Conservation (phyloP, 345 rosid genomes). For the Zanthoxylum bungeanum region DNA sequence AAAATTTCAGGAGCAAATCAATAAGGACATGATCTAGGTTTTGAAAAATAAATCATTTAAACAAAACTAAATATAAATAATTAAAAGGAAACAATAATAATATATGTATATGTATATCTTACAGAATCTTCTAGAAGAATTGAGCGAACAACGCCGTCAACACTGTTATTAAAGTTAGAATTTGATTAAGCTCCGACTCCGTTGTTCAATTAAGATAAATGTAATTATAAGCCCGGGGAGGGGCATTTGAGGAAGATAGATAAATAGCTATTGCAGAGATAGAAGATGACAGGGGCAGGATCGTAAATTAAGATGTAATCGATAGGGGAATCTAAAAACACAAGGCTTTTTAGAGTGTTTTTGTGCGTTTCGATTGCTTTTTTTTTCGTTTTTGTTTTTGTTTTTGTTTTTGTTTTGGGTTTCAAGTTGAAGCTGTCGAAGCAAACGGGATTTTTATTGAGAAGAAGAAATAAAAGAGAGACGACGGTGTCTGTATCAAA, state of each 20-base stretch:
- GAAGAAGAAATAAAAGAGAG: not conserved
- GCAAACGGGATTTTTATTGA: constrained; percentile 9
- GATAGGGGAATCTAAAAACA: constrained; percentile 7
- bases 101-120: not conserved
- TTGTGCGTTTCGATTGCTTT: too few species aligned
- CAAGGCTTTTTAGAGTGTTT: too few species aligned
- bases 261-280: not conserved
- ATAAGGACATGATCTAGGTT: constrained; percentile 9
- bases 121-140: constrained; percentile 26
- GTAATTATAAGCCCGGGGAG: constrained; percentile 19
- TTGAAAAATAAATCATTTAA: not conserved
- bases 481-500: constrained; percentile 11
- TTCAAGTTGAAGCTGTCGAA: constrained; percentile 10
- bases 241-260: constrained; percentile 22
- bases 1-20: not conserved
- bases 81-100: not conserved
- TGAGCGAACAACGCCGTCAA: constrained; percentile 2
- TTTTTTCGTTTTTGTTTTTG: constrained; percentile 11
- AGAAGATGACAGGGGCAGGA: constrained; percentile 22
- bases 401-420: not conserved
- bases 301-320: constrained; percentile 30
- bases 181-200: constrained; percentile 4
- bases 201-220: not conserved
- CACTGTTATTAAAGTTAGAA: constrained; percentile 11
- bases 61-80: not conserved